Conservation (phyloP, 2,329 filamentous ascomycete genomes). For the Pestalotiopsis sp. region DNA sequence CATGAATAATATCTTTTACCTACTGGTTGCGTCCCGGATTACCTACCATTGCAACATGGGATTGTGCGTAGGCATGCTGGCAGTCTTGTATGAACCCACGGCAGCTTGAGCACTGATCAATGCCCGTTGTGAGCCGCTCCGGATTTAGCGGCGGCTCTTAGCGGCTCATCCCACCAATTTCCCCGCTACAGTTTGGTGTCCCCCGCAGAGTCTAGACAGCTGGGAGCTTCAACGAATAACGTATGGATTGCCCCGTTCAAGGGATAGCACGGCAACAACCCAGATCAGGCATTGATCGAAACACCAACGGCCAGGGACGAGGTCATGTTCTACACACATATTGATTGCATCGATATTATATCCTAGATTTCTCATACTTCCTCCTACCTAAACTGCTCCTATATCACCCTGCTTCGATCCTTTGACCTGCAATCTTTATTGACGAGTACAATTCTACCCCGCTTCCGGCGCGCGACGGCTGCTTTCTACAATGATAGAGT, state of each 20-base stretch:
- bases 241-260: neutral
- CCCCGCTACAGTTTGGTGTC: constrained; percentile 3
- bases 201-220: constrained; percentile 5
- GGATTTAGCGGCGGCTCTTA: constrained; percentile 14
- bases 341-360: neutral
- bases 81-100: neutral
- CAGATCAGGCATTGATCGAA: neutral
- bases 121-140: constrained; percentile 1
- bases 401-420: neutral
- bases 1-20: neutral
- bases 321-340: neutral
- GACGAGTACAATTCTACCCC: neutral
- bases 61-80: neutral
- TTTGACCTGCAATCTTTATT: neutral
- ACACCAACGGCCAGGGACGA: neutral
- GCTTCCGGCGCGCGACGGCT: neutral
- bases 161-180: constrained; percentile 13
- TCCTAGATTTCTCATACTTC: neutral
- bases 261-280: neutral
- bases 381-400: neutral
- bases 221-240: neutral
- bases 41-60: neutral
- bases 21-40: neutral
- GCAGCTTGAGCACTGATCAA: constrained; percentile 22
- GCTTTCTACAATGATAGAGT: neutral